Evolutionary conservation across 345 rosid species (phyloP), one percentile per base, ranked within the genome.

Genomic region (Carallia pectinifolia): DNA sequence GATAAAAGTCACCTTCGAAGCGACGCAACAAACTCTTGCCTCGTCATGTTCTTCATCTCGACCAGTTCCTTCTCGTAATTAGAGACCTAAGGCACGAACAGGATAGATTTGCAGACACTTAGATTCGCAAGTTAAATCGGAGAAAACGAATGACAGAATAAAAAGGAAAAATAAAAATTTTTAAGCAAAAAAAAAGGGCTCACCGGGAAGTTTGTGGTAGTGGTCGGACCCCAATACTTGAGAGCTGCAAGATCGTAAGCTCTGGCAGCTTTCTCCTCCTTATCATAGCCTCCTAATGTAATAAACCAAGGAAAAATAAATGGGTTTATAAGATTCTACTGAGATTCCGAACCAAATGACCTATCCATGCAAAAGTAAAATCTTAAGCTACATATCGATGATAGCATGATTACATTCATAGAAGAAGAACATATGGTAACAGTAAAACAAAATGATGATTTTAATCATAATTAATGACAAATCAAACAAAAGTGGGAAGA

Each of bases 201-300:
- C 76, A 90, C 98, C 65, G 93, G 90, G 77, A 91, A 91, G 75
- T 93, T 93, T 12, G 95, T 93, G 8, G 97, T 91, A 1, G 98
- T 91, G 60, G 89, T 83, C 61, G 96, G 90, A 82, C 97, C 98
- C 97, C 98, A 93, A 77, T 91, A 93, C 83, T 93, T 93, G 68
- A 93, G 97, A 76, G 97, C 98, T 19, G 98, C 97, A 56, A 93
- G 94, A 74, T 93, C 98, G 39, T 93, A 93, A 74, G 98, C 96
- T 82, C 96, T 79, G 5, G 98, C 93, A 66, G 98, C 96, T 74
- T 87, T 93, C 31, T 91, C 97, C 77, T 93, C 98, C 69, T 86
- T 91, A 79, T 93, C 98, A 84, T 93, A 93, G 33, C 98, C 98
- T 79, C 98, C 98, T 91, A 62, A 55, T 47, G 31, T 10, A 40